These are phyloP conservation scores for Hawksworthiomyces lignivorus DNA, from an alignment of 2,329 filamentous ascomycete genomes.

Conservation along the genomic window DNA sequence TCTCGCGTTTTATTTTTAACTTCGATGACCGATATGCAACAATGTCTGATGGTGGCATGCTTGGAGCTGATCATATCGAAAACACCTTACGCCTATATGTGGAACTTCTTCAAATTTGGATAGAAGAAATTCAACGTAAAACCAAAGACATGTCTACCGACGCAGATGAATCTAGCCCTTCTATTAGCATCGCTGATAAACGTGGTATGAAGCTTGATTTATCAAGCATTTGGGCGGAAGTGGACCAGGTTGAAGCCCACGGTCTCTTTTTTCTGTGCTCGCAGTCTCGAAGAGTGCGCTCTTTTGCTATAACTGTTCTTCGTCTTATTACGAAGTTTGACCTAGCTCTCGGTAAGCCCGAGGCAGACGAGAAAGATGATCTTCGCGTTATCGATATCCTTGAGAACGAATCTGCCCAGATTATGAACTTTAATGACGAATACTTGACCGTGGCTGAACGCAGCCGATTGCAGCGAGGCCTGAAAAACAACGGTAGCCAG, in stretches of 20 bases:
- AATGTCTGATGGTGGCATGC: constrained; percentile 95
- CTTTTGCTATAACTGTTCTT: constrained; percentile 86
- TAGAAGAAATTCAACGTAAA: constrained; percentile 88
- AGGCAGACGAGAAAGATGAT: constrained; percentile 45
- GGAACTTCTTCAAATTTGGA: constrained; percentile 92
- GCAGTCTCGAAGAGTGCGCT: constrained; percentile 79
- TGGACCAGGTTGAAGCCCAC: constrained; percentile 94
- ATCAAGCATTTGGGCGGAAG: constrained; percentile 82
- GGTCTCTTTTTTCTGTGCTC: constrained; percentile 96
- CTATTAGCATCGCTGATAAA: constrained; percentile 45
- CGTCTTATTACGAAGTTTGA: constrained; percentile 93
- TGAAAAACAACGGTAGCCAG: constrained; percentile 74
- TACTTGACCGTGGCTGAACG: constrained; percentile 85
- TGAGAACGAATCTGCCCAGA: constrained; percentile 77
- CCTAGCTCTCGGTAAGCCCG: constrained; percentile 67
- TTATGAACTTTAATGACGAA: constrained; percentile 90
- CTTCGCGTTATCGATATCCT: constrained; percentile 81
- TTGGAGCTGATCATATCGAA: constrained; percentile 89
- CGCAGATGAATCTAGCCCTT: constrained; percentile 47
- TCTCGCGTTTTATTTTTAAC: constrained; percentile 95
- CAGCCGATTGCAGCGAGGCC: constrained; percentile 82
- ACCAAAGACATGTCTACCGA: constrained; percentile 63
- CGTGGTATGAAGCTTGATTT: constrained; percentile 73
- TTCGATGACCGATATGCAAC: constrained; percentile 97
- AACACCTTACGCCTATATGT: constrained; percentile 89